phyloP scores from a whole-genome alignment of 305 asterid genomes.

The Fraxinus floribunda region DNA sequence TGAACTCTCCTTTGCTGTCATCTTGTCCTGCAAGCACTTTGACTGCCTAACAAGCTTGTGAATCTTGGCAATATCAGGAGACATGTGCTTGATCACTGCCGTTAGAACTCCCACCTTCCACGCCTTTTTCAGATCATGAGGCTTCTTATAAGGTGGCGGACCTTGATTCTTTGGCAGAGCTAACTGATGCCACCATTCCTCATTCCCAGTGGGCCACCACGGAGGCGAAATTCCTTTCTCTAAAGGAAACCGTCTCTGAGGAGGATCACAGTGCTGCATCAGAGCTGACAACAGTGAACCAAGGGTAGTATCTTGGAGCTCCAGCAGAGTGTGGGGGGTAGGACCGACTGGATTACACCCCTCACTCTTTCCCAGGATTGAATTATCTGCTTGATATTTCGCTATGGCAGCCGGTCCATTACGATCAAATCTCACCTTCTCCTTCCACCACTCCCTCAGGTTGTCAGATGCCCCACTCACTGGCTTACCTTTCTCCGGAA shows the following conservation, averaged over 20 bases:
- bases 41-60: constrained; percentile 73
- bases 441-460: constrained; percentile 84
- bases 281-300: constrained; percentile 70
- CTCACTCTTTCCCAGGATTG: constrained; percentile 40
- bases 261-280: constrained; percentile 79
- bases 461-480: constrained; percentile 77
- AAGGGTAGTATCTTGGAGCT: constrained; percentile 76
- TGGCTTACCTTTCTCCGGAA: constrained; percentile 76
- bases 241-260: constrained; percentile 66
- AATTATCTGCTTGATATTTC: constrained; percentile 50
- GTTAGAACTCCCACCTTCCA: constrained; percentile 76
- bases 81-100: constrained; percentile 69
- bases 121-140: constrained; percentile 67
- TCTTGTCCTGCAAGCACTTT: constrained; percentile 71
- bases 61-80: constrained; percentile 67
- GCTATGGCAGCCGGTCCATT: constrained; percentile 76
- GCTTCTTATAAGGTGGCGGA: constrained; percentile 72
- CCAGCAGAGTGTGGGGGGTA: constrained; percentile 69
- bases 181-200: constrained; percentile 73
- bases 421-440: constrained; percentile 65
- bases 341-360: constrained; percentile 46
- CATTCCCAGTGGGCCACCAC: constrained; percentile 76
- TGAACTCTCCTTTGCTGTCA: constrained; percentile 79
- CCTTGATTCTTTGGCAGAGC: constrained; percentile 57
- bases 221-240: constrained; percentile 74